A percentile compares a stretch with the other conserved stretches of the same genome.
These are phyloP conservation scores for Amoebophrya sp. DNA, from an alignment of 169 alveolate genomes.

Conservation along the genomic window DNA sequence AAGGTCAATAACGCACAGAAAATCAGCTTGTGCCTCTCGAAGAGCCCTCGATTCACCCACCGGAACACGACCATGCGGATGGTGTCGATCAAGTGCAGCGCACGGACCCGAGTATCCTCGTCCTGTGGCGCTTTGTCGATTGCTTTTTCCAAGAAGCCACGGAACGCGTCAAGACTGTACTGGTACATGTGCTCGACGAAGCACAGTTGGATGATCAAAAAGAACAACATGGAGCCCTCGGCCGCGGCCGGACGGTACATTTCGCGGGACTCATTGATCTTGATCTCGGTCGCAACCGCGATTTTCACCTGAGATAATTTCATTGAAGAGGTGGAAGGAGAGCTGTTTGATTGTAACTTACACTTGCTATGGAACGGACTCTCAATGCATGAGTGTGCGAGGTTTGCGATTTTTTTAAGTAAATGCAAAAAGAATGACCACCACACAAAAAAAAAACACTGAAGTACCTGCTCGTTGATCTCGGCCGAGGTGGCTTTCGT, in stretches of 20 bases:
- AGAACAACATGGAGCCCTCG: conserved; percentile 92
- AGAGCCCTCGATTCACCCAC: conserved; percentile 91
- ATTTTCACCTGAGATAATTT: too few species aligned
- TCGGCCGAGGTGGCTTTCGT: conserved; percentile 84
- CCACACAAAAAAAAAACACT: too few species aligned
- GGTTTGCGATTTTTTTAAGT: too few species aligned
- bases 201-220: conserved; percentile 83
- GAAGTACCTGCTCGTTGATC: conserved; percentile 79
- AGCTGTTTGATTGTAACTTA: too few species aligned
- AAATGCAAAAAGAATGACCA: too few species aligned
- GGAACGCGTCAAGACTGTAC: conserved; percentile 87
- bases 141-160: conserved; percentile 77
- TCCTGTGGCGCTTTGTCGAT: conserved; percentile 71
- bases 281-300: conserved; percentile 74
- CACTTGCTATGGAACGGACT: too few species aligned
- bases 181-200: conserved; percentile 94
- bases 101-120: conserved; percentile 69
- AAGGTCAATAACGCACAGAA: conserved; percentile 84
- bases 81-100: conserved; percentile 67
- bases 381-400: too few species aligned
- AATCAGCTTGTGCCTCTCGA: conserved; percentile 88
- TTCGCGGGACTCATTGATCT: conserved; percentile 89
- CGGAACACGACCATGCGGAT: conserved; percentile 84
- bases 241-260: conserved; percentile 89
- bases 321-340: too few species aligned